phyloP scores from a whole-genome alignment of 768 basidiomycete species.

The Suillus clintonianus region DNA sequence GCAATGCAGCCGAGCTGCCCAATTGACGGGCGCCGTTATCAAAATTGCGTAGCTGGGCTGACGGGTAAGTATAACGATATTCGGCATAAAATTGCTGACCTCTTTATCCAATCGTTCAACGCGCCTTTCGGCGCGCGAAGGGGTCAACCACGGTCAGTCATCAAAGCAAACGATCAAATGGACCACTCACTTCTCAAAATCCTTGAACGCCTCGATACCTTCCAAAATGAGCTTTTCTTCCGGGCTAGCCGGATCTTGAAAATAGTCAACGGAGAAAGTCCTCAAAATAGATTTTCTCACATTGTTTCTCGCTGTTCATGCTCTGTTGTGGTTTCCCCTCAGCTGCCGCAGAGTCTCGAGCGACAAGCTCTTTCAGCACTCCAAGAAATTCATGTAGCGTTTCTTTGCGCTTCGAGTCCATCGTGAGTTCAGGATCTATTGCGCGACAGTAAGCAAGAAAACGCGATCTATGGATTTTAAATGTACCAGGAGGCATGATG shows the following conservation, averaged over 20 bases:
- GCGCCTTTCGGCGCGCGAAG: conserved; percentile 24
- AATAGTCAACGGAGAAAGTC: conserved; percentile 1
- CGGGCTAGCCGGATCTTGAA: conserved; percentile 36
- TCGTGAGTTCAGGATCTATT: neutral
- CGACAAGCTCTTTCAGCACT: neutral
- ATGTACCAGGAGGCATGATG: neutral
- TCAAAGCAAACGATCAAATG: conserved; percentile 2
- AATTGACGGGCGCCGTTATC: conserved; percentile 46
- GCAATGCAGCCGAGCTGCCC: conserved; percentile 45
- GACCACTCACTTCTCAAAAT: conserved; percentile 47
- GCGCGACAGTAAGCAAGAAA: neutral
- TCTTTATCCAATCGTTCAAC: conserved; percentile 42
- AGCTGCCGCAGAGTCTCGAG: neutral
- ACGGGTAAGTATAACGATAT: neutral
- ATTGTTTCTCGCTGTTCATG: neutral
- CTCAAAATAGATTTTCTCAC: neutral
- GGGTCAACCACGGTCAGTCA: conserved; percentile 5
- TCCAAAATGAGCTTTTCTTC: conserved; percentile 52
- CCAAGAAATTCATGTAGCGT: neutral
- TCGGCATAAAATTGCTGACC: conserved; percentile 17
- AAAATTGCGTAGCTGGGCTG: conserved; percentile 43
- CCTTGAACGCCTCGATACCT: conserved; percentile 49
- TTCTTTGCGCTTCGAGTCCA: neutral
- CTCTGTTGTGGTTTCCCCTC: neutral
- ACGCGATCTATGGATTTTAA: neutral